Base-by-base conservation (phyloP, 331 rosid species). In the Pyrus hybrid region DNA sequence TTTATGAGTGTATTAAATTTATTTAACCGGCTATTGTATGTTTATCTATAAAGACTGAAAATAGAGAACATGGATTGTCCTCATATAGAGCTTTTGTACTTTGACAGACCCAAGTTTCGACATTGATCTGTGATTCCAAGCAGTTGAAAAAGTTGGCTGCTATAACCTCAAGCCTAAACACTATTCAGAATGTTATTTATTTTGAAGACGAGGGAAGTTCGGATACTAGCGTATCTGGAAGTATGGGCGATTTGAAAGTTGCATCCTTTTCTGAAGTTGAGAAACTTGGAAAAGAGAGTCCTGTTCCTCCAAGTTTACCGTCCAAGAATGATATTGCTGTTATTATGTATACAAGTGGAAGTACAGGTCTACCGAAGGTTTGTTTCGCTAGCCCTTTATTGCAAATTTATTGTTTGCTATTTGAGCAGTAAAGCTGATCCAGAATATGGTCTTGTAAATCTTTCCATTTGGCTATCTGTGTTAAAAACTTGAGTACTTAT, bases 291-390 rank as follows among this genome's bases (percentile, higher is more conserved):
- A 76, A 79, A 77, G 80, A 84, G 70, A 80, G 63, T 81, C 88
- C 87, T 18, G 85, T 82, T 64, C 81, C 64, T 16, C 87, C 97
- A 77, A 85, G 76, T 81, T 71, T 93, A 37, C 98, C 98, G 80
- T 88, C 95, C 51, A 91, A 92, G 85, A 67, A 86, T 78, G 57
- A 56, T 66, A 61, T 88, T 63, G 98, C 93, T 67, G 93, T 91
- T 71, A 67, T 91, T 72, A 93, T 93, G 98, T 93, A 93, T 71
- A 93, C 98, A 53, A 93, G 98, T 74, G 98, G 98, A 64, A 93
- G 98, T 73, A 87, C 97, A 49, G 97, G 95, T 77, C 84, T 91
- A 63, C 98, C 98, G 71, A 93, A 93, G 98, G 98, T 93, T 82
- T 67, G 84, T 82, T 76, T 78, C 77, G 30, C 76, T 79, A 45